Evolutionary conservation across 225 moss, liverwort and hornwort genomes (phyloP).

Genomic region (Marchantia polymorpha): DNA sequence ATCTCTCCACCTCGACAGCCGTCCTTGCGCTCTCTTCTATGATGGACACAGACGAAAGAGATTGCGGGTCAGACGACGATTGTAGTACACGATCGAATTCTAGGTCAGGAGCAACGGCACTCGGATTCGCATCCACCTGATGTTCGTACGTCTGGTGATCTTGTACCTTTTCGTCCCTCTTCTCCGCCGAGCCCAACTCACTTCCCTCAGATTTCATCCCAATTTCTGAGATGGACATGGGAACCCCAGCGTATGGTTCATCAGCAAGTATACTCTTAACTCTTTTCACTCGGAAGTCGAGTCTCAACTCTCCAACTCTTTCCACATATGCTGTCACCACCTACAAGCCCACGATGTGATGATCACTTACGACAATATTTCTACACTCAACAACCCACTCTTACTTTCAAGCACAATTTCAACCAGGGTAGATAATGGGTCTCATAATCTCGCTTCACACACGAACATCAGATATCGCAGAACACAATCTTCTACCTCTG

Average conservation of each 20-base stretch:
- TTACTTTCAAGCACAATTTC: neutral
- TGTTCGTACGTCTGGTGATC: neutral
- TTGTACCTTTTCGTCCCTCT: neutral
- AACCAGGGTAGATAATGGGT: neutral
- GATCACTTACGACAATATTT: neutral
- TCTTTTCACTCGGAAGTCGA: slow-evolving; percentile 40
- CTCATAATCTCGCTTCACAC: too few species aligned
- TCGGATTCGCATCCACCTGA: neutral
- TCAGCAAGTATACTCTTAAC: slow-evolving; percentile 40
- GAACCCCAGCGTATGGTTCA: slow-evolving; percentile 21
- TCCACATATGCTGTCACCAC: slow-evolving; percentile 33
- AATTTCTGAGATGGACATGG: neutral
- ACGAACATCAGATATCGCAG: too few species aligned
- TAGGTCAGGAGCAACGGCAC: neutral
- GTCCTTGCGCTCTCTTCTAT: too few species aligned
- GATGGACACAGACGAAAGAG: too few species aligned
- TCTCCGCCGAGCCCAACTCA: neutral
- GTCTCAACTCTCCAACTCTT: slow-evolving; percentile 37
- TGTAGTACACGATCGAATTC: neutral
- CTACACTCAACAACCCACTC: too few species aligned
- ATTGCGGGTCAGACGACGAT: too few species aligned
- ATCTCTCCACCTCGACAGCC: too few species aligned
- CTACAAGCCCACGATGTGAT: slow-evolving; percentile 14
- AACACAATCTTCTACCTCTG: slow-evolving; percentile 12
- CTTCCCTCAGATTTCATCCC: neutral